Percentiles rank a stretch among this genome's conserved stretches.
Conservation (phyloP, 2,329 filamentous ascomycete species). For the Fusarium acutatum region DNA sequence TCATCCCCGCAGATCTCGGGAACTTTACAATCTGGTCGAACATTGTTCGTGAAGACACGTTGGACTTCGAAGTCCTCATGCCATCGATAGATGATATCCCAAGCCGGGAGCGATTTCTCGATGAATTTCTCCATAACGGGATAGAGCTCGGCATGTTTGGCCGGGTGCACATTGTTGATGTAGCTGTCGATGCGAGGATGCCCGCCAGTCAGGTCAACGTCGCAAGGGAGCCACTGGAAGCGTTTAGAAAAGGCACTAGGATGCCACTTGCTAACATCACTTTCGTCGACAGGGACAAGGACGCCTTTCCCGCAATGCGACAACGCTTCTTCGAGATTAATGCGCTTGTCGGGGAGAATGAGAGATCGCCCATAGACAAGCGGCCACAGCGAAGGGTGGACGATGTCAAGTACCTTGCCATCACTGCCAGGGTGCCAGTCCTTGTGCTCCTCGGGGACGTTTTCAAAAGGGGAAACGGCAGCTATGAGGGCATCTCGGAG, state of each 20-base stretch:
- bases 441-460: conserved; percentile 56
- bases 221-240: conserved; percentile 60
- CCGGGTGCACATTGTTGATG: conserved; percentile 63
- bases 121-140: conserved; percentile 53
- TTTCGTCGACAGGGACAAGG: conserved; percentile 30
- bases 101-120: conserved; percentile 53
- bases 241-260: conserved; percentile 7
- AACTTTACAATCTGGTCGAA: conserved; percentile 25
- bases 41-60: conserved; percentile 35
- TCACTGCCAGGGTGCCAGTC: conserved; percentile 37
- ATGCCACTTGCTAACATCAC: not conserved
- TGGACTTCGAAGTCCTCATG: conserved; percentile 38
- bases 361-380: conserved; percentile 38
- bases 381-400: conserved; percentile 39
- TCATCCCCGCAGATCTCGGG: conserved; percentile 25
- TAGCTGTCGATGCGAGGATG: conserved; percentile 57
- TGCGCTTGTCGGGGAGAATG: conserved; percentile 45
- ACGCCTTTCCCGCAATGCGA: conserved; percentile 46
- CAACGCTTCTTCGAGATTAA: conserved; percentile 51
- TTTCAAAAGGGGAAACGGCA: conserved; percentile 58
- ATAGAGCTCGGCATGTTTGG: conserved; percentile 50
- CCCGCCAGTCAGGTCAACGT: conserved; percentile 53
- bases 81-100: conserved; percentile 52
- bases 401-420: conserved; percentile 30
- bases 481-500: conserved; percentile 50